These are phyloP conservation scores for Citrus reticulata DNA, from an alignment of 345 rosid species.

Conservation along the genomic window DNA sequence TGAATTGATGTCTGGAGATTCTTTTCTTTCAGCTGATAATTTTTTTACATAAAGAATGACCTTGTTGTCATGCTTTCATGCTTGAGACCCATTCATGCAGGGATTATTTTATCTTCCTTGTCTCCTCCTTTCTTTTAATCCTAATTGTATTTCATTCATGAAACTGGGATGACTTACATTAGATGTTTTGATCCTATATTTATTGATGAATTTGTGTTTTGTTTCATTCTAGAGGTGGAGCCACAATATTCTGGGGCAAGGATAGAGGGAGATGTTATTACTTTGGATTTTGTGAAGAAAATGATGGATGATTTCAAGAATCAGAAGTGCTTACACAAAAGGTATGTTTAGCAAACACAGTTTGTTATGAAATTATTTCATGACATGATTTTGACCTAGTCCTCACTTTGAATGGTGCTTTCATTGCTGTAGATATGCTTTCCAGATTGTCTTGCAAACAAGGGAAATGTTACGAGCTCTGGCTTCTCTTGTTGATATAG, in stretches of 20 bases:
- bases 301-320: slow-evolving; percentile 95
- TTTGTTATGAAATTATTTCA: slow-evolving; percentile 20
- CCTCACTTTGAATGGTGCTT: slow-evolving; percentile 11
- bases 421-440: slow-evolving; percentile 69
- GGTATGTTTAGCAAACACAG: slow-evolving; percentile 34
- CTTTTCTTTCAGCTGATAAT: slow-evolving; percentile 4
- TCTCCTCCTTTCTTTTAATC: background rate
- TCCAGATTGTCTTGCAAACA: slow-evolving; percentile 80
- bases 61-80: background rate
- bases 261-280: slow-evolving; percentile 80
- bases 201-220: slow-evolving; percentile 19
- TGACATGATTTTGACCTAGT: slow-evolving; percentile 1
- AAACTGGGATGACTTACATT: background rate
- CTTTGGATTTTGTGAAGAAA: slow-evolving; percentile 86
- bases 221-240: slow-evolving; percentile 76
- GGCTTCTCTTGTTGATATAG: slow-evolving; percentile 86
- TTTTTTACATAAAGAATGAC: background rate
- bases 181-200: background rate
- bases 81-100: background rate
- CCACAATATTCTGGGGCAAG: slow-evolving; percentile 92
- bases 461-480: slow-evolving; percentile 68
- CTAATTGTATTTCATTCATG: background rate
- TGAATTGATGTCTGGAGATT: background rate
- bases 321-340: slow-evolving; percentile 82
- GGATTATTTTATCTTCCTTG: background rate